A percentile compares a stretch with the other conserved stretches of the same genome.
These are phyloP conservation scores for Verticillium nubilum DNA, from an alignment of 2,329 filamentous ascomycete species.

Conservation along the genomic window DNA sequence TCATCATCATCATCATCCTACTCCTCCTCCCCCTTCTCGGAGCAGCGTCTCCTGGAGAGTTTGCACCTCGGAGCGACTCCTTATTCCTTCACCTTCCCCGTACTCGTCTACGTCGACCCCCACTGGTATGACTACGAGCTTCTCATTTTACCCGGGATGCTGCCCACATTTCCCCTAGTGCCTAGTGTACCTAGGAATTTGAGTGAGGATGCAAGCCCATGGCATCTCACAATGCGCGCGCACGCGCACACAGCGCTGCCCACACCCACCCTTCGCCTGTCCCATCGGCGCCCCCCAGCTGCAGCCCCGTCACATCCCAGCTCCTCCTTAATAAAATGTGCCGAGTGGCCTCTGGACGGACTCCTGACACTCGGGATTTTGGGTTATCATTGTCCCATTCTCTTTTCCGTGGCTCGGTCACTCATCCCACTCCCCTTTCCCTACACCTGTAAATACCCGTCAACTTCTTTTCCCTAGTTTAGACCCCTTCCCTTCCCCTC, in stretches of 20 bases:
- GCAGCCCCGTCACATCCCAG: conserved; percentile 13
- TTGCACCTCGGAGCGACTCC: background rate
- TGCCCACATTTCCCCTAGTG: background rate
- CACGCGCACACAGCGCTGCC: background rate
- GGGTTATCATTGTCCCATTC: background rate
- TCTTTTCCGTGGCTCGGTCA: background rate
- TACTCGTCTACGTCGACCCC: background rate
- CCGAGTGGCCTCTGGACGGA: conserved; percentile 9
- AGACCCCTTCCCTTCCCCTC: background rate
- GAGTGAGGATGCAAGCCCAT: background rate
- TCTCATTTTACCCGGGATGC: background rate
- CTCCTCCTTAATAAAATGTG: conserved; percentile 14
- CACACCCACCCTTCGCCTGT: background rate
- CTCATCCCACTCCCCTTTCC: background rate
- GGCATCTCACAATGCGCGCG: background rate
- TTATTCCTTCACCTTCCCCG: background rate
- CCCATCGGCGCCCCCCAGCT: conserved; percentile 9
- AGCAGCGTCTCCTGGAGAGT: background rate
- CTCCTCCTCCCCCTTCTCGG: background rate
- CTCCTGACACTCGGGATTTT: background rate
- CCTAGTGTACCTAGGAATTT: background rate
- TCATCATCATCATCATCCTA: background rate
- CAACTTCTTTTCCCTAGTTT: background rate
- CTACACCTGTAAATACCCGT: background rate
- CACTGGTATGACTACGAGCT: background rate